These are phyloP conservation scores for Colletotrichum sp. DNA, from an alignment of 2,329 filamentous ascomycete species.

Conservation along the genomic window DNA sequence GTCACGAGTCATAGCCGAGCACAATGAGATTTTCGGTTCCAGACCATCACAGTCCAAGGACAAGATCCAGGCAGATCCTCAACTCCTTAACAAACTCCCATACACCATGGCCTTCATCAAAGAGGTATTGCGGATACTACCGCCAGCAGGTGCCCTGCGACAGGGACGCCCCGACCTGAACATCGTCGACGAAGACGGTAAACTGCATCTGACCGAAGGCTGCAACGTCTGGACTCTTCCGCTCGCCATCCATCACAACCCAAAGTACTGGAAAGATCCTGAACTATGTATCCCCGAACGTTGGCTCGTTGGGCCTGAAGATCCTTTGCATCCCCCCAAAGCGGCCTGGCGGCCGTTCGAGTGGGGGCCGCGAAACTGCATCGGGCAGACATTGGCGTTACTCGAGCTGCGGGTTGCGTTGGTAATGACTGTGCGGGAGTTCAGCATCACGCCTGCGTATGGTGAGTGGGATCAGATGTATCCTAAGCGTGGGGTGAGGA, in stretches of 20 bases:
- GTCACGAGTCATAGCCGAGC: slow-evolving; percentile 30
- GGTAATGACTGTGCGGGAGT: slow-evolving; percentile 48
- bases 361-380: slow-evolving; percentile 58
- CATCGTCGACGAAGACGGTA: slow-evolving; percentile 45
- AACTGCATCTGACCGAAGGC: slow-evolving; percentile 46
- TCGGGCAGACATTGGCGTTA: slow-evolving; percentile 45
- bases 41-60: slow-evolving; percentile 39
- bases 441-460: slow-evolving; percentile 35
- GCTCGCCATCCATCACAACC: slow-evolving; percentile 41
- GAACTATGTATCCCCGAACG: slow-evolving; percentile 53
- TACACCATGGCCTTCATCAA: slow-evolving; percentile 61
- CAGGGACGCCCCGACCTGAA: slow-evolving; percentile 38
- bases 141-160: slow-evolving; percentile 52
- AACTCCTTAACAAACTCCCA: slow-evolving; percentile 53
- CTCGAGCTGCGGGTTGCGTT: slow-evolving; percentile 52
- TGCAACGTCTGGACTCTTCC: slow-evolving; percentile 47
- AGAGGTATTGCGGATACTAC: slow-evolving; percentile 59
- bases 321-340: slow-evolving; percentile 15
- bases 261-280: slow-evolving; percentile 45
- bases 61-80: slow-evolving; percentile 44
- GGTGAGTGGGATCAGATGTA: neutral
- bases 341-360: slow-evolving; percentile 57
- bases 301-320: slow-evolving; percentile 34
- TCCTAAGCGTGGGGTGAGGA: slow-evolving; percentile 24
- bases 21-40: slow-evolving; percentile 49